Evolutionary conservation across 495 filamentous ascomycete genomes (phyloP), one percentile per base, ranked within the genome.

Genomic region (Immersiella caudata): DNA sequence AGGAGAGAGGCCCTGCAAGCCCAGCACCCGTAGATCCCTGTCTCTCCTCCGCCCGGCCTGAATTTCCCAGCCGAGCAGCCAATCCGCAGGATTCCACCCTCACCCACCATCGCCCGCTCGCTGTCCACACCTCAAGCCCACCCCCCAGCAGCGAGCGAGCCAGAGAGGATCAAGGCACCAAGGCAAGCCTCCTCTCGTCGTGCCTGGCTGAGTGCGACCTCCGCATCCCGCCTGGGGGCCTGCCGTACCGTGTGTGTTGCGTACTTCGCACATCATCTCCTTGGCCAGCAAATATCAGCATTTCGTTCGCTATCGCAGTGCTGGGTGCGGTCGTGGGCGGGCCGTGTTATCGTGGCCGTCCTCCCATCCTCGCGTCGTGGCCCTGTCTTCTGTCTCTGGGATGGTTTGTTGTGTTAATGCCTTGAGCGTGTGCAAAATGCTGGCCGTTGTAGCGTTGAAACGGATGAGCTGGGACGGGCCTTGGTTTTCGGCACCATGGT

Each of bases 31-130:
- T 70, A 68, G 69, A 75, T 75, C 75, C 75, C 69, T 77, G 75
- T 67, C 14, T 67, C 59, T 72, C 70, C 59, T 73, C 69, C 74
- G 70, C 59, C 75, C 71, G 73, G 72, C 72, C 69, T 74, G 74
- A 77, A 74, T 75, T 71, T 75, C 75, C 70, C 68, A 76, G 71
- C 73, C 76, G 75, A 78, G 71, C 67, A 40, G 69, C 65, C 67
- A 75, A 67, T 75, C 74, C 72, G 73, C 73, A 70, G 70, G 71
- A 71, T 67, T 73, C 66, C 67, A 59, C 56, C 65, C 67, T 70
- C 71, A 64, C 68, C 69, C 74, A 72, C 72, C 75, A 68, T 66
- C 60, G 54, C 57, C 52, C 27, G 33, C 57, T 60, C 27, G 33
- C 52, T 51, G 33, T 46, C 62, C 66, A 50, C 18, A 40, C 52